Base-by-base conservation (phyloP, 768 basidiomycete genomes). In the Lactifluus subvellereus region DNA sequence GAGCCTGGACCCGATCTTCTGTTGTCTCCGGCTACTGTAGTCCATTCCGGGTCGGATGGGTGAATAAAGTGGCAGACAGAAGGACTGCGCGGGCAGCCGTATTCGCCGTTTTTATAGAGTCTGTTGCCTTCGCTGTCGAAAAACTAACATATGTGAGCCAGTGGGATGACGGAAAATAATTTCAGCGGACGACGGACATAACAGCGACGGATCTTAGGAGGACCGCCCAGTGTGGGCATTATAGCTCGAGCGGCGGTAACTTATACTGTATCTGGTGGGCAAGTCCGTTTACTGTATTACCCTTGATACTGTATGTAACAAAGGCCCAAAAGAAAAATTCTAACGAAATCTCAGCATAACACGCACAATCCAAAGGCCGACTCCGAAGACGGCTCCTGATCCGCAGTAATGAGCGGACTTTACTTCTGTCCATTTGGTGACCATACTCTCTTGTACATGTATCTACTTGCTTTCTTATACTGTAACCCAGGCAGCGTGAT, bases 31-130 rank as follows among this genome's bases (percentile, higher is more conserved):
- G 6, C 30, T 8, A 42, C 16, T 51, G 22, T 37, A 9, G 5
- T 14, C 67, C 67, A 67, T 56, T 66, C 60, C 9, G 52, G 51
- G 16, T 68, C 66, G 27, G 51, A 50, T 16, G 67, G 67, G 48
- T 68, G 67, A 16, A 65, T 38, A 54, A 61, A 68, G 22, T 65
- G n/a, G 16, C 67, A 68, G 6, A 14, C 6, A 0, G 20, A 6
- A 30, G 58, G 5, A 20, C 6, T 2, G 14, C 67, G 65, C 9
- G 65, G 30, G 33, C 67, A 68, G 18, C 67, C 67, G 47, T 37
- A 37, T 32, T 54, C 54, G 30, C 42, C 47, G 27, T 38, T 30
- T 13, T n/a, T 22, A 6, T 11, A 0, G 32, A 55, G 13, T 35
- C 2, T 30, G 10, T 43, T 22, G 14, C 63, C 63, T 33, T 42